Base-by-base conservation (phyloP, 1,284 basidiomycete species). In the Leccinum fallax region DNA sequence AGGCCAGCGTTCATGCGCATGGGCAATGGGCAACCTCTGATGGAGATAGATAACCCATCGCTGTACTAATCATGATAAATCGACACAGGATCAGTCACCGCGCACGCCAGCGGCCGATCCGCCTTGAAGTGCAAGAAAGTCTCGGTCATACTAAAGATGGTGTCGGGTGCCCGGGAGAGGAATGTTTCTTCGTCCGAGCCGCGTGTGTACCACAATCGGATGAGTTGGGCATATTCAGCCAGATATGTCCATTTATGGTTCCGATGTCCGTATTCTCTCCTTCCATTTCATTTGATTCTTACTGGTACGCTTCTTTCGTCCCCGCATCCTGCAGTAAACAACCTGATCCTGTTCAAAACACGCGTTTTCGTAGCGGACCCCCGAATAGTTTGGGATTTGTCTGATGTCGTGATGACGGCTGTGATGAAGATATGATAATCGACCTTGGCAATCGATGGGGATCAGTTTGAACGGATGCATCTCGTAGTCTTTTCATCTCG, bases 301-400 rank as follows among this genome's bases (percentile, higher is more conserved):
- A 15, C 53, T 15, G n/a, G 28, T 55, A 55, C 16, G 15, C 51
- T 16, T 58, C 40, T 40, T 54, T 38, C 59, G 30, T 40, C 28
- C 26, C 28, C 54, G 53, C 49, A 53, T 52, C 8, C 11, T n/a
- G 48, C 57, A 51, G 54, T 10, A 28, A 60, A 46, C 10, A 36
- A 21, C 28, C 15, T 7, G 34, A n/a, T 48, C 10, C 55, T 55
- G 59, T 67, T 67, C 53, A 53, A 55, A 38, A 51, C 28, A 11
- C 52, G 53, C 51, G 51, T 46, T 56, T 66, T 66, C 51, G 53
- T 38, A 53, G 55, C 65, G 67, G 67, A 66, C 58, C 57, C 56
- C 43, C 13, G 63, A 69, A 55, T 32, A 6, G 4, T 3, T 40
- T 60, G 5, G 4, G 53, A 69, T 73, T 69, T 70, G 69, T 65